phyloP scores from a whole-genome alignment of 2,329 filamentous ascomycete species.

The Colletotrichum sp. region DNA sequence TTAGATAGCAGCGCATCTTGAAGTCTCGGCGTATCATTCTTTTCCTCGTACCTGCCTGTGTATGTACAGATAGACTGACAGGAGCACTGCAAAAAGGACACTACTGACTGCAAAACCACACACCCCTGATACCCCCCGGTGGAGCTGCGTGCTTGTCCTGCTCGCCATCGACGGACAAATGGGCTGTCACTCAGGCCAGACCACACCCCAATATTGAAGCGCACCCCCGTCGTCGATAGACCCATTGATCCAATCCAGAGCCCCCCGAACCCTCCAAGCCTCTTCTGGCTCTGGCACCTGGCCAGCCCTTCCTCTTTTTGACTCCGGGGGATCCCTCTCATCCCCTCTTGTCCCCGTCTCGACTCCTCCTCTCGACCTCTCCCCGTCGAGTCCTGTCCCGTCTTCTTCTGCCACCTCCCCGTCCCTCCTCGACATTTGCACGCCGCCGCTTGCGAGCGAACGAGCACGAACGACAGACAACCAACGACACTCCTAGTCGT shows the following conservation, averaged over 20 bases:
- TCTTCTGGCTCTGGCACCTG: background rate
- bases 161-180: slow-evolving; percentile 5
- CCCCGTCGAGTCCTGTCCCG: background rate
- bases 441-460: background rate
- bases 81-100: background rate
- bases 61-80: background rate
- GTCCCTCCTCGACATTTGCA: background rate
- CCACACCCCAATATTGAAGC: background rate
- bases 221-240: background rate
- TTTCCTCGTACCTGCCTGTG: background rate
- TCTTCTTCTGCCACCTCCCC: background rate
- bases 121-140: background rate
- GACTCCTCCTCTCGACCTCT: slow-evolving; percentile 5
- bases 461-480: background rate
- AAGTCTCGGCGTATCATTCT: background rate
- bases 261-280: background rate
- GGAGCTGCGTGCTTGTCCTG: background rate
- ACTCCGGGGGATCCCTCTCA: slow-evolving; percentile 7
- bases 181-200: slow-evolving; percentile 11
- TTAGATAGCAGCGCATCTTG: background rate
- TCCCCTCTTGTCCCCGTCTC: background rate
- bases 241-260: background rate
- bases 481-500: background rate
- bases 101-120: background rate
- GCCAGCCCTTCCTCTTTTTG: slow-evolving; percentile 4